Base-by-base conservation (phyloP, 345 rosid species). In the Crucihimalaya himalaica region DNA sequence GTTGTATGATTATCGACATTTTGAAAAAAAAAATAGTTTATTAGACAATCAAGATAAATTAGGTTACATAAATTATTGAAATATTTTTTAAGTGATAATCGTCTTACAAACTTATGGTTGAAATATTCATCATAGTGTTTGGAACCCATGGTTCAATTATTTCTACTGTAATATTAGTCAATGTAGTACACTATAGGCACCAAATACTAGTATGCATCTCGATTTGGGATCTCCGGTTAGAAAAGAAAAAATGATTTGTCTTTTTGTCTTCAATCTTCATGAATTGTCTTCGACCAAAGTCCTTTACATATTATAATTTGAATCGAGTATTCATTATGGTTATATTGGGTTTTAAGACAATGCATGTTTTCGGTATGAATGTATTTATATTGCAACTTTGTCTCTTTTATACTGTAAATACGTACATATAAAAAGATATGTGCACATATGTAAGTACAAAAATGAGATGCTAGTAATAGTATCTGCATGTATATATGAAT, bases 401-500 rank as follows among this genome's bases (percentile, higher is more conserved):
- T 18, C 28, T 19, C 37, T 55, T 53, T 55, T 55, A 29, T 15
- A 16, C 31, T 18, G 16, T 19, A 20, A 6, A 43, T 35, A 65
- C 31, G 46, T 18, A 48, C 13, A 20, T 64, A 14, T 28, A 63
- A 12, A 64, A 11, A 40, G 3, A 45, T 13, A 48, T n/a, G 15
- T 55, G 31, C 62, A 29, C 63, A 64, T 43, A 19, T 66, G 29
- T 16, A 52, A 31, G 48, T 43, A 37, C 37, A 73, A 43, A 43
- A 73, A 23, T 56, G 78, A 74, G 72, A 74, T 34, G 67, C 72
- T 48, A 28, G 34, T 66, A 66, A 74, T 66, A 58, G 72, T 57
- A 48, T 58, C 66, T 46, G 72, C 61, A 47, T 47, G 52, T 47
- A 37, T 57, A 28, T 73, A 32, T 23, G 48, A 73, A 73, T 25